Conservation (phyloP, 129 eudicot species). For the Deinandra increscens region DNA sequence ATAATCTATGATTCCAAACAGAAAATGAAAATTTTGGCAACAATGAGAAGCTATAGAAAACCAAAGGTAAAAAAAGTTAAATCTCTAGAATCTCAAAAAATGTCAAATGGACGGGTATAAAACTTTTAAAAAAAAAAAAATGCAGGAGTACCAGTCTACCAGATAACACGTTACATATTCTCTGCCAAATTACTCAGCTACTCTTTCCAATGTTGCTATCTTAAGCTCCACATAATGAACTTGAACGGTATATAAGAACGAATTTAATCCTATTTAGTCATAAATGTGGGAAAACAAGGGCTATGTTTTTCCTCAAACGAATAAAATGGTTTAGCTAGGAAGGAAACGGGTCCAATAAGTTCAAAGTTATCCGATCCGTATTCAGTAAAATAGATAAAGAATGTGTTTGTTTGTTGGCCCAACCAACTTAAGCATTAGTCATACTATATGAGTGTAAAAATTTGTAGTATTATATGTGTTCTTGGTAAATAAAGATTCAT, state of each 20-base stretch:
- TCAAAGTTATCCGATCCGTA: not conserved
- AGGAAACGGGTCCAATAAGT: not conserved
- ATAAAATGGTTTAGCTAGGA: not conserved
- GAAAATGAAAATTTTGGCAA: not conserved
- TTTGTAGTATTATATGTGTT: not conserved
- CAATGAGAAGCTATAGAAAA: not conserved
- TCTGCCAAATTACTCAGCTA: not conserved
- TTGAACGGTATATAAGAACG: not conserved
- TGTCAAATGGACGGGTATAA: not conserved
- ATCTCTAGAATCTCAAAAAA: not conserved
- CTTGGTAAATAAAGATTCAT: not conserved
- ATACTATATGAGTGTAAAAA: not conserved
- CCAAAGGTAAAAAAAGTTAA: not conserved
- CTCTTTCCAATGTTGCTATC: not conserved
- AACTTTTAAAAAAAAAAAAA: not conserved
- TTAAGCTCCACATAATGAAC: not conserved
- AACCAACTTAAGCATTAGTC: slow-evolving; percentile 2
- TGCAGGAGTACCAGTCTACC: not conserved
- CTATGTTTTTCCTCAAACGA: not conserved
- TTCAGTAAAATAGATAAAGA: not conserved
- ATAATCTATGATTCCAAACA: not conserved
- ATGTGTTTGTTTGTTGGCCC: not conserved
- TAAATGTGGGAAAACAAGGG: not conserved
- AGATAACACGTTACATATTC: not conserved
- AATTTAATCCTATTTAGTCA: not conserved